Conservation (phyloP, 495 filamentous ascomycete genomes). For the Aspergillus bertholletiae region DNA sequence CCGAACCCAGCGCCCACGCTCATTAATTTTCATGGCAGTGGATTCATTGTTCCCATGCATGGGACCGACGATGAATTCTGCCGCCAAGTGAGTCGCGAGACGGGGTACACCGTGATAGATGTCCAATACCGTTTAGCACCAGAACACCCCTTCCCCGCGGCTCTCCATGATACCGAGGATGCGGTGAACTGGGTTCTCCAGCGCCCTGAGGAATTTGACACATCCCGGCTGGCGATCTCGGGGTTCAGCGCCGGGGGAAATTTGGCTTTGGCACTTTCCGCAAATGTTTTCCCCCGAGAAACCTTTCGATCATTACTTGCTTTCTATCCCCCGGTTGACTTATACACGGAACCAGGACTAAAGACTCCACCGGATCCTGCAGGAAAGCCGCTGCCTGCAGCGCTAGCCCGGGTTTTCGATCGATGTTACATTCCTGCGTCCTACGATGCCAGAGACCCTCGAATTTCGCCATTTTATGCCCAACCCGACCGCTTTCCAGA, state of each 20-base stretch:
- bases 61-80: constrained; percentile 43
- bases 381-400: constrained; percentile 22
- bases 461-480: constrained; percentile 44
- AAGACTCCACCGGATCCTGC: constrained; percentile 26
- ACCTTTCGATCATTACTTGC: constrained; percentile 39
- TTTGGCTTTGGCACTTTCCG: constrained; percentile 35
- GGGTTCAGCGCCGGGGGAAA: constrained; percentile 47
- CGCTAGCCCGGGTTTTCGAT: constrained; percentile 28
- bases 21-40: constrained; percentile 44
- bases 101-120: constrained; percentile 40
- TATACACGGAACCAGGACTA: constrained; percentile 16
- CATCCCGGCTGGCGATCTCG: constrained; percentile 33
- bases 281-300: constrained; percentile 33
- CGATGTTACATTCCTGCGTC: constrained; percentile 26
- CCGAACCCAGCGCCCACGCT: constrained; percentile 34
- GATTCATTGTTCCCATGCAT: constrained; percentile 40
- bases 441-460: constrained; percentile 38
- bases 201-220: constrained; percentile 31
- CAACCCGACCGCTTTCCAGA: constrained; percentile 34
- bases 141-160: constrained; percentile 72
- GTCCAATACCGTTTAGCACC: constrained; percentile 78
- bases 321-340: constrained; percentile 39
- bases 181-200: constrained; percentile 31
- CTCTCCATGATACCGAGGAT: constrained; percentile 65
- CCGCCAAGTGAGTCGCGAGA: constrained; percentile 29